Evolutionary conservation across 805 yeast species (phyloP), one percentile per base, ranked within the genome.

Genomic region (Kluyveromyces siamensis): DNA sequence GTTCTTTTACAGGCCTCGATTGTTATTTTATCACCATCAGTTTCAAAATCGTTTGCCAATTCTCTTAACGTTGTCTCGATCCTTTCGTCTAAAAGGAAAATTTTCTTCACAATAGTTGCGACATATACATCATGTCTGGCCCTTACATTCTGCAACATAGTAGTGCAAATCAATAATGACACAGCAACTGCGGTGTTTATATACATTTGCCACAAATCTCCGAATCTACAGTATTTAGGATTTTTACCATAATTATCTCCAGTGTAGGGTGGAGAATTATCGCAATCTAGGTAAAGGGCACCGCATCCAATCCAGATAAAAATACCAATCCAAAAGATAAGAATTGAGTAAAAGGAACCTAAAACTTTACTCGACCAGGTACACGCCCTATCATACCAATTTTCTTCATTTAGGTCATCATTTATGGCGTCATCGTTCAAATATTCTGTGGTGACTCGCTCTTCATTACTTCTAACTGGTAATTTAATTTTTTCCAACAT

Each of bases 151-250:
- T 71, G 72, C 35, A 71, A 52, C 46, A 72, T 67, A 27, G 66
- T 61, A n/a, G 68, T 60, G n/a, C 66, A 60, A 8, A 70, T 57
- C 10, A 67, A 51, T 13, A 71, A 49, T 14, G 60, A 61, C 8
- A 70, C 72, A 2, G 74, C 73, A 2, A 63, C 61, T 2, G 72
- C 72, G n/a, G 73, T 69, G 51, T 71, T 71, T 37, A 71, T 68
- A 49, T 67, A 68, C 63, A 71, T 57, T 55, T 71, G 74, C 74
- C 74, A 71, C 27, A 48, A 52, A 48, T 68, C 61, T 47, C 69
- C 60, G 48, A 66, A 71, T 40, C 51, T 60, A 25, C 54, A 48
- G 37, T 50, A 40, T 41, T 47, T 40, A 40, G 58, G 65, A 36
- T 60, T 60, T 30, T 53, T 50, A 18, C 60, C 62, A 4, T 57